Evolutionary conservation across 2,329 filamentous ascomycete species (phyloP), one percentile per base, ranked within the genome.

Genomic region (Didymella exigua): DNA sequence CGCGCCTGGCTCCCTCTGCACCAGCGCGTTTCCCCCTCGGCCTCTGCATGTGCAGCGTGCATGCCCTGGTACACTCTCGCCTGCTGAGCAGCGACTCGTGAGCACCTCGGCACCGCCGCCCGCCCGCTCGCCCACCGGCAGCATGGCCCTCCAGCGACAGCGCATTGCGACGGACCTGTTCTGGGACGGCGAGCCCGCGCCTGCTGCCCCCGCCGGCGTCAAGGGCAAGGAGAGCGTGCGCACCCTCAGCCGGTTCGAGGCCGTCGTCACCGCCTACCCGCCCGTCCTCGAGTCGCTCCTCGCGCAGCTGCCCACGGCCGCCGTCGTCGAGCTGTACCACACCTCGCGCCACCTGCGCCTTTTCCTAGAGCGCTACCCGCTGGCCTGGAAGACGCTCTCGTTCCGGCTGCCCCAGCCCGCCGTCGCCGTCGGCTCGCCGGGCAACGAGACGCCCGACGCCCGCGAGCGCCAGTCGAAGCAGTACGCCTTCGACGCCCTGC

Each of bases 321-420:
- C 82, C 49, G 79, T 86, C 56, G 77, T 86, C 70, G 77, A 81
- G 47, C 80, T 86, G 53, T 84, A 84, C 66, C 84, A 86, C 65
- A 83, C 83, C 30, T 85, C 82, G 14, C 72, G 71, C 46, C 80
- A 82, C 68, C 79, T 86, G 51, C 79, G 82, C 62, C 73, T 72
- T 47, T 84, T 86, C 64, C 76, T 86, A 45, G 75, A 77, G 54
- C 72, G 69, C n/a, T 86, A 85, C 67, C 84, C 84, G 31, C 81
- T 83, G 43, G 83, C 84, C 75, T 86, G 84, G 83, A 82, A 79
- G 67, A 81, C 82, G 55, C 77, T 86, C 24, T 86, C 84, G 11
- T 86, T 86, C 70, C 81, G 84, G 33, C 73, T 85, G 52, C 76
- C 75, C 26, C 73, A 76, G 65, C 75, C 75, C 47, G 70, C 75